phyloP scores from a whole-genome alignment of 2,329 filamentous ascomycete species.

The Coccinonectria pachysandricola region DNA sequence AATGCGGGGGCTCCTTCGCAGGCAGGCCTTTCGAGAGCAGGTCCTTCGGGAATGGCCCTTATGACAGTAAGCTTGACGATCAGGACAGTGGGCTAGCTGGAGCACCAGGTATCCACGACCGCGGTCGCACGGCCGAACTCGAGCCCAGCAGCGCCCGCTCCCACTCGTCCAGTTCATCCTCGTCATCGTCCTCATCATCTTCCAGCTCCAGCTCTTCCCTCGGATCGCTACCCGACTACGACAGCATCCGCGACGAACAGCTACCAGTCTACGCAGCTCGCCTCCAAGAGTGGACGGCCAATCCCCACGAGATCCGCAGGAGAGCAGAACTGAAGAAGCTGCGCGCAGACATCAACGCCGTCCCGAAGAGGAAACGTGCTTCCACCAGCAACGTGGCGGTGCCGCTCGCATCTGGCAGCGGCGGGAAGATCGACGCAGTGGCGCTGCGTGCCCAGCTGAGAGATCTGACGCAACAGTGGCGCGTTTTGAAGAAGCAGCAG shows the following conservation, averaged over 20 bases:
- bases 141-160: conserved; percentile 11
- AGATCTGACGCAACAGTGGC: conserved; percentile 32
- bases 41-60: no score
- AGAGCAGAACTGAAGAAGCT: conserved; percentile 32
- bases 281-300: conserved; percentile 38
- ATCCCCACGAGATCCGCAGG: conserved; percentile 39
- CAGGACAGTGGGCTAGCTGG: no score
- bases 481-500: conserved; percentile 22
- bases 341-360: conserved; percentile 33
- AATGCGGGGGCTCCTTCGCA: conserved; percentile 1
- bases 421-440: conserved; percentile 14
- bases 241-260: conserved; percentile 38
- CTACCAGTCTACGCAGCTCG: conserved; percentile 34
- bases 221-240: conserved; percentile 44
- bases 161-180: conserved; percentile 26
- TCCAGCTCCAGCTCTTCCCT: conserved; percentile 31
- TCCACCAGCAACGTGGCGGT: neutral
- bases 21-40: no score
- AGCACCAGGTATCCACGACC: conserved; percentile 2
- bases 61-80: no score
- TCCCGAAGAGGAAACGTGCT: conserved; percentile 11
- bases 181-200: conserved; percentile 24
- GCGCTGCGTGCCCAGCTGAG: conserved; percentile 35
- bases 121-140: conserved; percentile 8
- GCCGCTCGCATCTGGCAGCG: conserved; percentile 2